Evolutionary conservation across 768 basidiomycete genomes (phyloP).

Genomic region (Mycena sanguinolenta): DNA sequence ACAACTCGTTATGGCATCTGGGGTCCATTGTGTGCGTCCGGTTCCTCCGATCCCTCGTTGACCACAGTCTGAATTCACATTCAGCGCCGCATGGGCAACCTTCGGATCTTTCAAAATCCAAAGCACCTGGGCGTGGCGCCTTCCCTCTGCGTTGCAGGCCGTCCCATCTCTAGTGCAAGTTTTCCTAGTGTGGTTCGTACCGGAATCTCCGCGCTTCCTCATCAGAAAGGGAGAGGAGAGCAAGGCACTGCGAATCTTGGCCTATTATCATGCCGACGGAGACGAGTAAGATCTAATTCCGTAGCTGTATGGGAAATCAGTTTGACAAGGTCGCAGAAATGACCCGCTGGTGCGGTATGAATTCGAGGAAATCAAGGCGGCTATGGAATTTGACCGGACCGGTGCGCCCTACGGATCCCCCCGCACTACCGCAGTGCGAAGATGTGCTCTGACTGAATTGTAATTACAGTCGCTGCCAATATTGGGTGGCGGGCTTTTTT

Average conservation of each 20-base stretch:
- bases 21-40: slow-evolving; percentile 78
- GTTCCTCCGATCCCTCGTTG: slow-evolving; percentile 22
- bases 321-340: slow-evolving; percentile 48
- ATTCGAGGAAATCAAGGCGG: slow-evolving; percentile 84
- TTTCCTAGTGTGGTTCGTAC: slow-evolving; percentile 73
- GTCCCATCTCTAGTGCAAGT: slow-evolving; percentile 79
- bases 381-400: slow-evolving; percentile 75
- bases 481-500: slow-evolving; percentile 81
- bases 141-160: slow-evolving; percentile 81
- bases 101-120: slow-evolving; percentile 82
- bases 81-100: slow-evolving; percentile 85
- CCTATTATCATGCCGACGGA: slow-evolving; percentile 88
- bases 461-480: slow-evolving; percentile 58
- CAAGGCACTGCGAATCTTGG: slow-evolving; percentile 77
- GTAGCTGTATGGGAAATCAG: neutral
- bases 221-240: slow-evolving; percentile 79
- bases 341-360: slow-evolving; percentile 82
- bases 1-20: slow-evolving; percentile 90
- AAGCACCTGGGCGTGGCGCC: slow-evolving; percentile 85
- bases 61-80: slow-evolving; percentile 37
- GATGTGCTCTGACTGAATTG: too few relatives aligned
- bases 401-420: slow-evolving; percentile 40
- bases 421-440: too few relatives aligned
- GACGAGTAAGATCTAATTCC: slow-evolving; percentile 57
- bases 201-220: slow-evolving; percentile 90